Conservation (phyloP, 495 filamentous ascomycete genomes). For the Aspergillus biplanus region DNA sequence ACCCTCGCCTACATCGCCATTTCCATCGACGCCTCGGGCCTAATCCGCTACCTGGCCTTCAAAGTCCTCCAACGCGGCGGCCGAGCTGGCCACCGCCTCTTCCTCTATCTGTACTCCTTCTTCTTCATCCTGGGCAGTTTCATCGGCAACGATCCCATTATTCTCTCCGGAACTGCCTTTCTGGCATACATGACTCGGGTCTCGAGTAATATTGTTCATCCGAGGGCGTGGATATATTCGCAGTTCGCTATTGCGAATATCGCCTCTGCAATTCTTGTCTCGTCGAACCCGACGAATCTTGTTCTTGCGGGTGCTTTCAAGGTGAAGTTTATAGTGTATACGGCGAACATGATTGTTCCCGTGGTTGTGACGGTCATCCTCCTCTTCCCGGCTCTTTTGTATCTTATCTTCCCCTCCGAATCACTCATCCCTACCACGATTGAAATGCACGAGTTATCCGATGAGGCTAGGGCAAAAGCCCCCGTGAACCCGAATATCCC, state of each 20-base stretch:
- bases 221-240: conserved; percentile 18
- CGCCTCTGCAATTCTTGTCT: conserved; percentile 13
- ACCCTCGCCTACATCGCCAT: conserved; percentile 21
- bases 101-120: conserved; percentile 16
- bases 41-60: conserved; percentile 21
- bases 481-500: conserved; percentile 18
- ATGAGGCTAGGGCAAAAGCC: not conserved
- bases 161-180: conserved; percentile 18
- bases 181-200: conserved; percentile 21
- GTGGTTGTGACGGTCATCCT: conserved; percentile 11
- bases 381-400: conserved; percentile 17
- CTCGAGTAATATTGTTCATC: conserved; percentile 15
- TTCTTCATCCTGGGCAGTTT: conserved; percentile 15
- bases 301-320: conserved; percentile 16
- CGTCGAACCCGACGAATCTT: conserved; percentile 19
- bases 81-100: conserved; percentile 11
- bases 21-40: conserved; percentile 20
- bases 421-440: conserved; percentile 6
- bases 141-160: conserved; percentile 19
- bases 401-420: conserved; percentile 12
- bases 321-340: conserved; percentile 18
- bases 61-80: conserved; percentile 19
- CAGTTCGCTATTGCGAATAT: conserved; percentile 21
- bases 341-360: conserved; percentile 19
- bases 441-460: conserved; percentile 16